Conservation (phyloP, 2,329 filamentous ascomycete genomes). For the Sphaerulina musiva region DNA sequence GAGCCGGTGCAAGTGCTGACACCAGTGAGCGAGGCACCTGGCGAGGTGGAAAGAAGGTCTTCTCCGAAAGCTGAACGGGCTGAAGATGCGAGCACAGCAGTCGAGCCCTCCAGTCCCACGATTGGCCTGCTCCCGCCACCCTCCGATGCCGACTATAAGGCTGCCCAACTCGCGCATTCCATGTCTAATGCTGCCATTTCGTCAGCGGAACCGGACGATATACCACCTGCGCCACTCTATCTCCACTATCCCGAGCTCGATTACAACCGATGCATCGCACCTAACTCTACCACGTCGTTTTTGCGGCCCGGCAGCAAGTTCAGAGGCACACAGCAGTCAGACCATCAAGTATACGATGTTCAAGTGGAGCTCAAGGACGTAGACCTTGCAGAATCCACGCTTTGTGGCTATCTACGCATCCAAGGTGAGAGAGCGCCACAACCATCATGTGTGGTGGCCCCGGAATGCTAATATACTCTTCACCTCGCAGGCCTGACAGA, state of each 20-base stretch:
- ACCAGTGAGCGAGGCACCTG: constrained; percentile 17
- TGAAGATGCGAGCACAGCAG: constrained; percentile 34
- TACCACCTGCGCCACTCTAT: constrained; percentile 24
- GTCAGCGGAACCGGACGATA: constrained; percentile 6
- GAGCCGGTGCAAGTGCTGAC: neutral
- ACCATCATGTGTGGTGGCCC: neutral
- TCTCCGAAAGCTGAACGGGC: constrained; percentile 38
- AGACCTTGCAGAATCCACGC: constrained; percentile 84
- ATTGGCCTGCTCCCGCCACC: constrained; percentile 23
- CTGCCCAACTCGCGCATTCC: constrained; percentile 24
- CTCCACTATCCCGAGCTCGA: constrained; percentile 26
- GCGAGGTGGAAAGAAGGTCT: constrained; percentile 10
- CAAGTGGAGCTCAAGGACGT: constrained; percentile 97
- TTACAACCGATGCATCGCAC: constrained; percentile 51
- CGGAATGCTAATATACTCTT: constrained; percentile 8
- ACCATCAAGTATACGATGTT: constrained; percentile 89
- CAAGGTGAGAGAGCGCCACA: constrained; percentile 58
- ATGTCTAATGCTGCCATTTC: constrained; percentile 27
- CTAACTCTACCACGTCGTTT: constrained; percentile 72
- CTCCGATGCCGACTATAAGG: constrained; percentile 23
- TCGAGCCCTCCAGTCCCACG: constrained; percentile 25
- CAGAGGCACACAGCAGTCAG: constrained; percentile 83
- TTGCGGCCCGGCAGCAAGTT: constrained; percentile 84
- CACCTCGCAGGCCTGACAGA: constrained; percentile 68
- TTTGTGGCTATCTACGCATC: constrained; percentile 92